Conservation (phyloP, 768 basidiomycete genomes). For the Russula sp. region DNA sequence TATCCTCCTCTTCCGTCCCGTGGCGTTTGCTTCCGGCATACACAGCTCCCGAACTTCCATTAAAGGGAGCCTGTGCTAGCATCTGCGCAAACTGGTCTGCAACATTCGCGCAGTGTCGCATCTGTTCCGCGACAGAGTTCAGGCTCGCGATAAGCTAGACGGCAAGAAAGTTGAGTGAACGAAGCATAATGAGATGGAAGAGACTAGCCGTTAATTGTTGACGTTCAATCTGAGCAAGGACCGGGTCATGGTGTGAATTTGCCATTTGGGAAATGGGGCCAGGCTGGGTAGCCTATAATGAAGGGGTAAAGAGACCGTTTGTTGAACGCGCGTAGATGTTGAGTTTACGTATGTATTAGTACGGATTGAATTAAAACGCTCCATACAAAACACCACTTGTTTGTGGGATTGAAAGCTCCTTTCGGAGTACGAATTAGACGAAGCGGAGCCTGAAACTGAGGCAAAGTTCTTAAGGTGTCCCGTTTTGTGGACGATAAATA, state of each 20-base stretch:
- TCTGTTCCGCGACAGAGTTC: constrained; percentile 47
- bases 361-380: background rate
- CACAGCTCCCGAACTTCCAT: constrained; percentile 18
- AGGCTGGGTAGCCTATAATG: background rate
- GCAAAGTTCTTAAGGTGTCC: constrained; percentile 1
- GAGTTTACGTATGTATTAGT: constrained; percentile 3
- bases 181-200: background rate
- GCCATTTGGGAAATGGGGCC: constrained; percentile 14
- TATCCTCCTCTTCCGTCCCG: constrained; percentile 22
- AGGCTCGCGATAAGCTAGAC: constrained; percentile 50
- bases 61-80: constrained; percentile 34
- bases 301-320: background rate
- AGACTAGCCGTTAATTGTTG: constrained; percentile 26
- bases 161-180: constrained; percentile 10
- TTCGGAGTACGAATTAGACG: constrained; percentile 10
- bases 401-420: background rate
- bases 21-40: constrained; percentile 46
- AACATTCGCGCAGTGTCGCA: constrained; percentile 55
- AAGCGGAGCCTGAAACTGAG: constrained; percentile 20
- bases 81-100: constrained; percentile 54
- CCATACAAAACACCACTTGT: background rate
- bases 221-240: constrained; percentile 26
- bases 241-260: constrained; percentile 20
- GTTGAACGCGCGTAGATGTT: background rate
- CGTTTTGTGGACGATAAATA: constrained; percentile 9